These are phyloP conservation scores for Mortierella sp. DNA, from an alignment of 371 early-diverging fungal species.

Conservation along the genomic window DNA sequence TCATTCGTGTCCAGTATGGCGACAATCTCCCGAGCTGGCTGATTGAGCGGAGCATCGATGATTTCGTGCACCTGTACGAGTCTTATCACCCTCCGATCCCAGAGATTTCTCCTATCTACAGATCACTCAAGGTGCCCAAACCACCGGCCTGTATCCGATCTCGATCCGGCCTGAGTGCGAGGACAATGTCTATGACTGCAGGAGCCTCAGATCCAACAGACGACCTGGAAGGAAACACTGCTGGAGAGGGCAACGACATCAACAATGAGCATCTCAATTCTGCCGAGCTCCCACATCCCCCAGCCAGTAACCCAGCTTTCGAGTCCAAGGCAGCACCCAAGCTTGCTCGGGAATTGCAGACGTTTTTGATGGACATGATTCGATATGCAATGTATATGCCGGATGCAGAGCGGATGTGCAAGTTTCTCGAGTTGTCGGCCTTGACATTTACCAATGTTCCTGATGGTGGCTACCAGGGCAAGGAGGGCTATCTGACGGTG, in stretches of 20 bases:
- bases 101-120: slow-evolving; percentile 24
- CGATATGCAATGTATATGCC: slow-evolving; percentile 53
- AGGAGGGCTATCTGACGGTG: slow-evolving; percentile 50
- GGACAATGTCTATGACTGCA: background rate
- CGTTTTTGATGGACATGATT: slow-evolving; percentile 50
- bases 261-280: background rate
- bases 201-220: background rate
- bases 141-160: slow-evolving; percentile 42
- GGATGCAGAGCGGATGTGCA: slow-evolving; percentile 52
- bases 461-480: slow-evolving; percentile 52
- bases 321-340: slow-evolving; percentile 44
- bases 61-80: slow-evolving; percentile 47
- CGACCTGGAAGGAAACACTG: background rate
- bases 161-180: slow-evolving; percentile 28
- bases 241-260: background rate
- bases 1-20: slow-evolving; percentile 52
- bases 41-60: slow-evolving; percentile 51
- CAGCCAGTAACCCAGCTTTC: slow-evolving; percentile 15
- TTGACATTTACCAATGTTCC: slow-evolving; percentile 45
- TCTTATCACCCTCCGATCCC: slow-evolving; percentile 46
- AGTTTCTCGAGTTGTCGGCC: slow-evolving; percentile 50
- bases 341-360: slow-evolving; percentile 41
- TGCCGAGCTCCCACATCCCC: background rate
- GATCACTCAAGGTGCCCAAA: slow-evolving; percentile 39
- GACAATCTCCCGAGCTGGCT: slow-evolving; percentile 48